These are phyloP conservation scores for Galerina marginata DNA, from an alignment of 768 basidiomycete genomes.

Conservation along the genomic window DNA sequence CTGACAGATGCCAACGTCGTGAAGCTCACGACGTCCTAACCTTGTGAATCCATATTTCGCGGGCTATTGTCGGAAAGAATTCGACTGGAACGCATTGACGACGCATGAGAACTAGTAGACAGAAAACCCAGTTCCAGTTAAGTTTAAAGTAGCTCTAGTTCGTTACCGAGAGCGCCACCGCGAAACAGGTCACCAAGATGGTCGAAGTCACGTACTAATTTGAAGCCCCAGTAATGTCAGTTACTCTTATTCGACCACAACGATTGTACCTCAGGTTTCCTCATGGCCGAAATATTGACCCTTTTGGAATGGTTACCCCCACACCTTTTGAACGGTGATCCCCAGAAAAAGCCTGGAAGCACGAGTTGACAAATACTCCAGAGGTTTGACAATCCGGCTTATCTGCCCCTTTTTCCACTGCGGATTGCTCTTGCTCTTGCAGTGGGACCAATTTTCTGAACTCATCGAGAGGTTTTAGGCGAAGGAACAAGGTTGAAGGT, in stretches of 20 bases:
- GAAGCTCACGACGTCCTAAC: background rate
- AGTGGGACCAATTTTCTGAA: too few relatives aligned
- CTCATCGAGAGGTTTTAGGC: too few relatives aligned
- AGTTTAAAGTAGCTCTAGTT: background rate
- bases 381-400: background rate
- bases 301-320: conserved; percentile 12
- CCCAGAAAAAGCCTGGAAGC: conserved; percentile 5
- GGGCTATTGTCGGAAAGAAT: background rate
- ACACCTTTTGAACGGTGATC: background rate
- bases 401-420: too few relatives aligned
- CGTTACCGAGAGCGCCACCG: background rate
- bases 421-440: too few relatives aligned
- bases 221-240: background rate
- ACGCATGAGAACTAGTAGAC: background rate
- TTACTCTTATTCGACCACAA: background rate
- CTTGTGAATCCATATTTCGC: background rate
- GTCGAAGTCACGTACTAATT: background rate
- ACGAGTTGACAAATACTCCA: conserved; percentile 4
- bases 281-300: conserved; percentile 8
- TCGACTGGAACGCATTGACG: background rate
- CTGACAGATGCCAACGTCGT: conserved; percentile 7
- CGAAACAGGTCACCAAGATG: background rate
- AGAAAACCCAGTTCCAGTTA: background rate
- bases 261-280: background rate
- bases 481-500: too few relatives aligned